A percentile compares a stretch with the other conserved stretches of the same genome.
Conservation (phyloP, 179 eudicot genomes). For the Gypsophila paniculata region DNA sequence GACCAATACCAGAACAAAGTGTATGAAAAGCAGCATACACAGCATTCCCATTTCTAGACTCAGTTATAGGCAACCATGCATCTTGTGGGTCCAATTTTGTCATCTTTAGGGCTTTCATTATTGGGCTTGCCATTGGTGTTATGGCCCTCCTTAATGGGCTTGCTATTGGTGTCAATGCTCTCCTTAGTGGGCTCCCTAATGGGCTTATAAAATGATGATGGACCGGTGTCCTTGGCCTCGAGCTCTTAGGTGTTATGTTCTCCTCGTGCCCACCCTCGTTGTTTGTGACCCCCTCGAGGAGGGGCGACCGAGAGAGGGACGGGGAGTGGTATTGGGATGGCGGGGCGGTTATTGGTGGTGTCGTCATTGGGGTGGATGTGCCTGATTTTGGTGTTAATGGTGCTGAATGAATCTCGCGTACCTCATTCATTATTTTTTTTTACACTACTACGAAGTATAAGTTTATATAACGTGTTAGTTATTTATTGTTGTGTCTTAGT, state of each 20-base stretch:
- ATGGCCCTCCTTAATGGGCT: constrained; percentile 34
- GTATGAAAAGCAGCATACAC: constrained; percentile 83
- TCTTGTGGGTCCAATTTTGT: constrained; percentile 78
- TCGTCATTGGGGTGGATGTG: constrained; percentile 24
- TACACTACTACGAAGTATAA: neutral
- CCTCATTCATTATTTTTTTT: constrained; percentile 32
- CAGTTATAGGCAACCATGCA: constrained; percentile 94
- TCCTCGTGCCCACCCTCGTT: constrained; percentile 6
- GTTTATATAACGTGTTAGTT: too few relatives aligned
- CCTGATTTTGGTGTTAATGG: constrained; percentile 40
- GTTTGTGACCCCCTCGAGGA: constrained; percentile 30
- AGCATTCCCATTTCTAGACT: constrained; percentile 84
- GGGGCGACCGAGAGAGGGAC: constrained; percentile 64
- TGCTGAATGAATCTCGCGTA: constrained; percentile 40
- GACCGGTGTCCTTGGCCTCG: constrained; percentile 52
- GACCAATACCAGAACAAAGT: constrained; percentile 80
- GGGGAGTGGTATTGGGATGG: constrained; percentile 57
- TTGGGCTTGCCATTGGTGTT: constrained; percentile 73
- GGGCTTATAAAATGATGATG: constrained; percentile 56
- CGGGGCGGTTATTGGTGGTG: constrained; percentile 39
- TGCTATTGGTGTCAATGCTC: constrained; percentile 58
- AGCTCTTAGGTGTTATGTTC: constrained; percentile 25
- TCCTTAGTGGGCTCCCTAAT: constrained; percentile 40
- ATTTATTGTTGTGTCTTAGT: too few relatives aligned
- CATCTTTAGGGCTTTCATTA: constrained; percentile 56